Percentiles rank a stretch among this genome's conserved stretches.
phyloP scores from a whole-genome alignment of 257 asterid genomes.

The Capsicum baccatum region DNA sequence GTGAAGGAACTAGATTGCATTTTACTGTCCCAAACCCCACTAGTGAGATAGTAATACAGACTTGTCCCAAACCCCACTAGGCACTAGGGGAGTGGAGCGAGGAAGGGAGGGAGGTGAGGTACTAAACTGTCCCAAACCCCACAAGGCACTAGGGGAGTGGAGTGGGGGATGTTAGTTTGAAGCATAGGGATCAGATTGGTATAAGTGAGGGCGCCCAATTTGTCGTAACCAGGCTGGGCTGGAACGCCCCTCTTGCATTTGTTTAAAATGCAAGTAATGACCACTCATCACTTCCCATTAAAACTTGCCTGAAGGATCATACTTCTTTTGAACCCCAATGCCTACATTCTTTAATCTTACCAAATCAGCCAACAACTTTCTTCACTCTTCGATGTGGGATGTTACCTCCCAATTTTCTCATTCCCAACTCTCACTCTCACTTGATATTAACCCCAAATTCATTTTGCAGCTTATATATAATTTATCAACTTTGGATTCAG shows the following conservation, averaged over 20 bases:
- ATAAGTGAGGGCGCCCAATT: constrained; percentile 45
- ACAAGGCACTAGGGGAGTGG: too few species aligned
- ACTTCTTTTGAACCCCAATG: accelerated
- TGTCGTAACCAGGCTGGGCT: constrained; percentile 81
- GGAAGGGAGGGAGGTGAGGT: too few species aligned
- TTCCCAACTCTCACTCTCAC: background rate
- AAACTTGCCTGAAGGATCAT: constrained; percentile 88
- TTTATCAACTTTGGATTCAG: too few species aligned
- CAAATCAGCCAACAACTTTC: background rate
- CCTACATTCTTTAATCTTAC: background rate
- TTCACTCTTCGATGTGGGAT: constrained; percentile 49
- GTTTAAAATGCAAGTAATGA: constrained; percentile 47
- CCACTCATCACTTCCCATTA: constrained; percentile 78
- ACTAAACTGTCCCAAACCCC: too few species aligned
- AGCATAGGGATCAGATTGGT: constrained; percentile 47
- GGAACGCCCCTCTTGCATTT: constrained; percentile 65
- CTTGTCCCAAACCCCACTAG: too few species aligned
- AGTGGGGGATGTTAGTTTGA: background rate
- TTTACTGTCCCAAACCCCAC: too few species aligned
- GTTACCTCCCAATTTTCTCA: too few species aligned
- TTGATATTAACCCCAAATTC: too few species aligned
- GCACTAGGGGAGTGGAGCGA: too few species aligned
- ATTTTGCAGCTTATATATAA: too few species aligned
- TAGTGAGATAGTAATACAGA: too few species aligned
- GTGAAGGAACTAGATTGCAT: too few species aligned